phyloP scores from a whole-genome alignment of 148 eudicot species.

The Dysphania ambrosioides region DNA sequence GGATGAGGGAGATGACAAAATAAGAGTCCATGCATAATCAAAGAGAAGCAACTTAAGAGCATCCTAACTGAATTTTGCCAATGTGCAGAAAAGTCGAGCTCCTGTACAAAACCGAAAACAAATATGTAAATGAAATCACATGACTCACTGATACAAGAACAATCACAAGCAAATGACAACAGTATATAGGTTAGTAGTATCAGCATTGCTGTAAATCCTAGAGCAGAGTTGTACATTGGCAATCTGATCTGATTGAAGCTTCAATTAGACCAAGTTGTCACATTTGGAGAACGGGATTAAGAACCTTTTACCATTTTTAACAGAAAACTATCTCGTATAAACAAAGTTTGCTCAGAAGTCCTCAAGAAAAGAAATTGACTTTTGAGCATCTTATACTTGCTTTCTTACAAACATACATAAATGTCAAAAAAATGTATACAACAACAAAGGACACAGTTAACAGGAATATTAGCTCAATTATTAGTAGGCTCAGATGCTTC shows the following conservation, averaged over 20 bases:
- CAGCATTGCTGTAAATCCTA: neutral
- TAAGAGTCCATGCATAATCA: neutral
- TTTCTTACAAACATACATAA: neutral
- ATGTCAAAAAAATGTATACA: neutral
- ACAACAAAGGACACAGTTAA: neutral
- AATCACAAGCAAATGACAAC: neutral
- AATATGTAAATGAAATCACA: too few species aligned
- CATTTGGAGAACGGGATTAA: neutral
- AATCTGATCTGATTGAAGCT: neutral
- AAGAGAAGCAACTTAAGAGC: neutral
- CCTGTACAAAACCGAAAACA: slow-evolving; percentile 10
- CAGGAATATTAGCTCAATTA: neutral
- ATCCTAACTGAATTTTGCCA: too few species aligned
- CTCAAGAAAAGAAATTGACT: neutral
- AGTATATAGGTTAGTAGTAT: neutral
- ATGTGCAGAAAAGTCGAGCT: slow-evolving; percentile 5
- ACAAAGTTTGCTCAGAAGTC: neutral
- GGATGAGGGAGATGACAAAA: neutral
- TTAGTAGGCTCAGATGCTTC: neutral
- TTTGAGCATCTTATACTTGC: neutral
- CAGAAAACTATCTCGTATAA: neutral
- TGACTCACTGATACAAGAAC: too few species aligned
- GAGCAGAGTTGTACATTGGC: neutral
- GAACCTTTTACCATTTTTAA: neutral
- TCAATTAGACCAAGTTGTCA: neutral